These are phyloP conservation scores for Candida oleophila DNA, from an alignment of 805 yeast genomes.

Conservation along the genomic window DNA sequence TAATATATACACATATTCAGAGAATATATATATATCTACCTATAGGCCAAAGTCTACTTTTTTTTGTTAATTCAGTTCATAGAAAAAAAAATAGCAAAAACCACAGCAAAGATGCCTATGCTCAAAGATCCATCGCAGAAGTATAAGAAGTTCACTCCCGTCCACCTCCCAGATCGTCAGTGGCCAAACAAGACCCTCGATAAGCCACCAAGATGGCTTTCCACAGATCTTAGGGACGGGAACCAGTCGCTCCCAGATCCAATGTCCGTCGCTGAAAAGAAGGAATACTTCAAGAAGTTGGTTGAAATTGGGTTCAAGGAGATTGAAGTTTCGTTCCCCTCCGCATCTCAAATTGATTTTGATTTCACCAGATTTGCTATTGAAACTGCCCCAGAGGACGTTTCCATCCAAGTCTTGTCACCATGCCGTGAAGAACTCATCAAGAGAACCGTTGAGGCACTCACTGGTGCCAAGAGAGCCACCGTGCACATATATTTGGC, in stretches of 20 bases:
- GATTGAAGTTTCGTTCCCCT: slow-evolving; percentile 78
- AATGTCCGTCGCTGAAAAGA: slow-evolving; percentile 72
- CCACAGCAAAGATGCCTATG: slow-evolving; percentile 38
- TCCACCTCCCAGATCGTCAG: slow-evolving; percentile 58
- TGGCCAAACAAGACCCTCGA: slow-evolving; percentile 70
- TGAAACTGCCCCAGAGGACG: slow-evolving; percentile 76
- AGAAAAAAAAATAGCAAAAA: too few relatives aligned
- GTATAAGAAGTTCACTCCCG: slow-evolving; percentile 55
- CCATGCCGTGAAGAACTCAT: slow-evolving; percentile 77
- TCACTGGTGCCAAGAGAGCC: slow-evolving; percentile 71
- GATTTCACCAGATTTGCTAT: slow-evolving; percentile 81
- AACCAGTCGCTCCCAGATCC: slow-evolving; percentile 83
- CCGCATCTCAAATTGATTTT: slow-evolving; percentile 80
- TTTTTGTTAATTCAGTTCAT: too few relatives aligned
- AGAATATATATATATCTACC: not conserved
- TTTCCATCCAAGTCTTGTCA: slow-evolving; percentile 67
- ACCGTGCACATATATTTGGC: slow-evolving; percentile 74
- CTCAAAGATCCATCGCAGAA: slow-evolving; percentile 67
- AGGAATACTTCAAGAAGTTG: slow-evolving; percentile 70
- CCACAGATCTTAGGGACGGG: slow-evolving; percentile 80
- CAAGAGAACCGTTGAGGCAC: slow-evolving; percentile 70
- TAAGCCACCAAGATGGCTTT: slow-evolving; percentile 78
- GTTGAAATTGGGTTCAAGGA: slow-evolving; percentile 76
- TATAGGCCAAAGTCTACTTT: too few relatives aligned
- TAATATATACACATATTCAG: not conserved